phyloP scores from a whole-genome alignment of 1,139 yeast species.

The Lodderomyces metapsilosis region DNA sequence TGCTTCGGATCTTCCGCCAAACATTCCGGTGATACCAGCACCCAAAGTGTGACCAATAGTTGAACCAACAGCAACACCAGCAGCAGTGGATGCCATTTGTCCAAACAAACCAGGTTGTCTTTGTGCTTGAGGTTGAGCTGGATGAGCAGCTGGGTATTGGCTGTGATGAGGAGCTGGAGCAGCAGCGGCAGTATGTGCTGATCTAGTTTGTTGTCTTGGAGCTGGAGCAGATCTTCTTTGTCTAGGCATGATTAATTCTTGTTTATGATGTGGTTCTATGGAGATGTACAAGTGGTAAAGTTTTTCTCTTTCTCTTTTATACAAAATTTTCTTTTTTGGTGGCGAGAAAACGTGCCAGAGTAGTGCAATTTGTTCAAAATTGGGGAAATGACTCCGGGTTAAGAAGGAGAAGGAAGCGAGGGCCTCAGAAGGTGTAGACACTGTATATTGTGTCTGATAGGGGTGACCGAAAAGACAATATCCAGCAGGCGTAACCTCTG shows the following conservation, averaged over 20 bases:
- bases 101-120: conserved; percentile 82
- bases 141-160: conserved; percentile 34
- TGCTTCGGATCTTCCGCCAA: conserved; percentile 62
- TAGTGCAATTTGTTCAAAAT: neutral
- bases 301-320: neutral
- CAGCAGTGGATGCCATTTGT: conserved; percentile 98
- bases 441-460: too few species aligned
- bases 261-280: neutral
- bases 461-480: too few species aligned
- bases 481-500: too few species aligned
- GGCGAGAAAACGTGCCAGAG: conserved; percentile 11
- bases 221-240: conserved; percentile 66
- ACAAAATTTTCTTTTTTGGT: conserved; percentile 4
- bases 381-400: neutral
- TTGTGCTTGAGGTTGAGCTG: conserved; percentile 40
- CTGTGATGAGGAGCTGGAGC: conserved; percentile 29
- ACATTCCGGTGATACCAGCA: conserved; percentile 86
- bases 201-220: conserved; percentile 62
- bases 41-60: conserved; percentile 96
- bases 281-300: conserved; percentile 1
- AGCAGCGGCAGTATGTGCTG: conserved; percentile 75
- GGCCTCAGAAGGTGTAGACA: too few species aligned
- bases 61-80: conserved; percentile 99
- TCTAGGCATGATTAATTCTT: conserved; percentile 47
- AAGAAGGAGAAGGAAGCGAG: too few species aligned